Conservation (phyloP, 495 filamentous ascomycete genomes). For the Astrocystis sublimbata region DNA sequence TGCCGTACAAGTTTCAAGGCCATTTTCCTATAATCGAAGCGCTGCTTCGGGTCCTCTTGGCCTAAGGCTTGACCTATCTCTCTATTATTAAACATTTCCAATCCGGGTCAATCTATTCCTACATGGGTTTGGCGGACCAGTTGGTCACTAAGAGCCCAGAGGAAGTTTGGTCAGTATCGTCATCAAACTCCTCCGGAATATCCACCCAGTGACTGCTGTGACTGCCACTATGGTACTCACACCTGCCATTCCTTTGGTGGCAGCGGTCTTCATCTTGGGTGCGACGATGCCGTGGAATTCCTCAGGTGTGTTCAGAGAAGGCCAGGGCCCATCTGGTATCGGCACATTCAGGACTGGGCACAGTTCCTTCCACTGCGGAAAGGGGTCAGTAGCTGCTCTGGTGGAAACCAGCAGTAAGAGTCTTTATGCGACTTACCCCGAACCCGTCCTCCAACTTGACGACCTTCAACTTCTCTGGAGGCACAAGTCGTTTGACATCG, state of each 20-base stretch:
- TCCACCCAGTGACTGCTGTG: conserved; percentile 26
- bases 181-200: conserved; percentile 15
- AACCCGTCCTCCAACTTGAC: conserved; percentile 35
- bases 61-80: not conserved
- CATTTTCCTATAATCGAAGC: not conserved
- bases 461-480: conserved; percentile 29
- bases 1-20: not conserved
- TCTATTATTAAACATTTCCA: too few relatives aligned
- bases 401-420: not conserved
- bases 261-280: conserved; percentile 15
- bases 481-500: conserved; percentile 34
- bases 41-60: not conserved
- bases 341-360: conserved; percentile 33
- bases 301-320: conserved; percentile 26
- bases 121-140: too few relatives aligned
- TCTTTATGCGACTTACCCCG: conserved; percentile 14
- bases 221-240: conserved; percentile 22
- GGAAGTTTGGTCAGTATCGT: not conserved
- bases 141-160: not conserved
- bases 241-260: conserved; percentile 21
- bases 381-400: not conserved
- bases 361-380: conserved; percentile 28
- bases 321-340: conserved; percentile 30
- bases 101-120: too few relatives aligned
- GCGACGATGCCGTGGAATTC: conserved; percentile 20